Evolutionary conservation across 306 rosid genomes (phyloP).

Genomic region (Acacia confusa): DNA sequence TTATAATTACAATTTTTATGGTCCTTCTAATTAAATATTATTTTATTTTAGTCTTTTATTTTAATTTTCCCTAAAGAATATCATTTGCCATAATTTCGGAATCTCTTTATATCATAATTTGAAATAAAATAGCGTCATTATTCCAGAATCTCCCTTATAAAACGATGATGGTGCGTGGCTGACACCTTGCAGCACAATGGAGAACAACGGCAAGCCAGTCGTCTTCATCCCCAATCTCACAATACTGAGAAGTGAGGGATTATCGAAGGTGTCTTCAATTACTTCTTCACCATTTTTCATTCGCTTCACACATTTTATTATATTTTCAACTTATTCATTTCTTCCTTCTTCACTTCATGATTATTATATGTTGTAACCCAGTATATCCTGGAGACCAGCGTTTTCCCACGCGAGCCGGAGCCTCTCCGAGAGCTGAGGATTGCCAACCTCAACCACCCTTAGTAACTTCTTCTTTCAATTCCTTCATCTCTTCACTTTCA

Average conservation of each 20-base stretch:
- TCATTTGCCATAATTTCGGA: no score
- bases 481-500: not conserved
- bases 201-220: slow-evolving; percentile 19
- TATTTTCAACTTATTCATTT: not conserved
- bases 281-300: not conserved
- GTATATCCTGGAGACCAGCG: slow-evolving; percentile 65
- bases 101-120: no score
- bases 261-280: slow-evolving; percentile 29
- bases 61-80: no score
- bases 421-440: slow-evolving; percentile 58
- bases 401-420: slow-evolving; percentile 58
- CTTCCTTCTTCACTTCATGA: not conserved
- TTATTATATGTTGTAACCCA: slow-evolving; percentile 15
- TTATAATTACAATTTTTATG: no score
- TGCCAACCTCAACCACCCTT: slow-evolving; percentile 41
- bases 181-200: slow-evolving; percentile 39
- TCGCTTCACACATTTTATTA: not conserved
- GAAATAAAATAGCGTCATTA: no score
- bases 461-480: slow-evolving; percentile 21
- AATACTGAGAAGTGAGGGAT: slow-evolving; percentile 48
- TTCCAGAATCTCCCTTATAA: no score
- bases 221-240: slow-evolving; percentile 1
- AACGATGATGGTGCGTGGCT: not conserved
- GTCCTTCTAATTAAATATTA: no score
- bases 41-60: no score